Base-by-base conservation (phyloP, 2,329 filamentous ascomycete species). In the Clathrospora elynae region DNA sequence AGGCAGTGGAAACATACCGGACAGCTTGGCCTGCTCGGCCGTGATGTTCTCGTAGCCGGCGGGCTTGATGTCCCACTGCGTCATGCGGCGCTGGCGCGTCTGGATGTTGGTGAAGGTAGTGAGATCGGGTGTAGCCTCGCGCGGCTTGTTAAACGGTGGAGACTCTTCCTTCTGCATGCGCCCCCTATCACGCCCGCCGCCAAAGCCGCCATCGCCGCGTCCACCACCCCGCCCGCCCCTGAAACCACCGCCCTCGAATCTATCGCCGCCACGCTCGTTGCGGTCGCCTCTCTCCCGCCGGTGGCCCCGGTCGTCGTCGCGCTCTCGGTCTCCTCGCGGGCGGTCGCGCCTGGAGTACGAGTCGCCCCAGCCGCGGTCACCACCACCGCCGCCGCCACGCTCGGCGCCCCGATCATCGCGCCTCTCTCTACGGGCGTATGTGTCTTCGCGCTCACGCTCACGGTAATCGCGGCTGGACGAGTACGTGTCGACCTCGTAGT, bases 11-110 rank as follows among this genome's bases (percentile, higher is more conserved):
- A 99, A 99, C 93, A 99, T 96, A 76, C 92, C 84, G 2, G 95
- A 99, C 30, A 99, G 80, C 77, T 99, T 99, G 35, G 93, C 95
- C 71, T 99, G 95, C 72, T 99, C 95, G 14, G 93, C 90, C 2
- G 93, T 96, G 55, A 99, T 92, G 71, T 93, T 95, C 67, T 99
- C 95, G 66, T 99, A 99, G 30, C 93, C 92, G 11, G 90, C 89
- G 5, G 93, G 93, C 75, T 99, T 99, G 71, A 99, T 96, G 70
- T 99, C 95, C 93, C 93, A 99, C 72, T 99, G 95, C 23, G 91
- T 97, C 78, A 99, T 77, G 46, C 93, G 87, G 59, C 95, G 86
- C 78, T 91, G 93, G 61, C 92, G 86, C 64, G 92, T 86, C 52
- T 90, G 76, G 46, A 99, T 79, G 3, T 90, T 82, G n/a, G 87